These are phyloP conservation scores for Testicularia cyperi DNA, from an alignment of 1,284 basidiomycete genomes.

Conservation along the genomic window DNA sequence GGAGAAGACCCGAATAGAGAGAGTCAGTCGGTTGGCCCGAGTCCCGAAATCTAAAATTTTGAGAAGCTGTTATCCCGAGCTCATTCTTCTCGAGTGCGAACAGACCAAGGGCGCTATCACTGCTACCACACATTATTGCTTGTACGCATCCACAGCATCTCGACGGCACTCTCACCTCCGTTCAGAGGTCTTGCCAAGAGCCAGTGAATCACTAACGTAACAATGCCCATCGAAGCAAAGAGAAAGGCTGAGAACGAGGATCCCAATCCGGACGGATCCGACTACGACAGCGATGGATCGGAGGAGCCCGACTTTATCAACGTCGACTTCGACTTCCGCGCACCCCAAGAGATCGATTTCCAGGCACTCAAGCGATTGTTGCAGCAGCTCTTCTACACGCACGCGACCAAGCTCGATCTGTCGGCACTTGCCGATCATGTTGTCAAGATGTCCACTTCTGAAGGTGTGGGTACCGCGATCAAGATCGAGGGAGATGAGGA, in stretches of 20 bases:
- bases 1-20: too few relatives aligned
- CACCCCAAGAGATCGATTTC: slow-evolving; percentile 51
- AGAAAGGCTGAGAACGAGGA: slow-evolving; percentile 34
- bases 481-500: slow-evolving; percentile 55
- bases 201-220: background rate
- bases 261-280: slow-evolving; percentile 26
- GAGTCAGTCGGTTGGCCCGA: too few relatives aligned
- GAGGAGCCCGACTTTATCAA: slow-evolving; percentile 53
- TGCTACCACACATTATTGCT: too few relatives aligned
- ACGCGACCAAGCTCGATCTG: slow-evolving; percentile 49
- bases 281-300: slow-evolving; percentile 34
- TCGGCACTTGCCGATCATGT: slow-evolving; percentile 38
- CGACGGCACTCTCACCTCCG: background rate
- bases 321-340: slow-evolving; percentile 56
- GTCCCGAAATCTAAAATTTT: too few relatives aligned
- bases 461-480: slow-evolving; percentile 52
- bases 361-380: slow-evolving; percentile 53
- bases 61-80: too few relatives aligned
- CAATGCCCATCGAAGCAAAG: slow-evolving; percentile 28
- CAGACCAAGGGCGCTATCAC: too few relatives aligned
- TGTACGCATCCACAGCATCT: too few relatives aligned
- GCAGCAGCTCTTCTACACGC: slow-evolving; percentile 58
- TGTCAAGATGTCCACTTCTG: slow-evolving; percentile 22
- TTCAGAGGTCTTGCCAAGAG: background rate
- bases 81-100: too few relatives aligned